These are phyloP conservation scores for Sugiyamaella castrensis DNA, from an alignment of 1,139 yeast species.

Conservation along the genomic window DNA sequence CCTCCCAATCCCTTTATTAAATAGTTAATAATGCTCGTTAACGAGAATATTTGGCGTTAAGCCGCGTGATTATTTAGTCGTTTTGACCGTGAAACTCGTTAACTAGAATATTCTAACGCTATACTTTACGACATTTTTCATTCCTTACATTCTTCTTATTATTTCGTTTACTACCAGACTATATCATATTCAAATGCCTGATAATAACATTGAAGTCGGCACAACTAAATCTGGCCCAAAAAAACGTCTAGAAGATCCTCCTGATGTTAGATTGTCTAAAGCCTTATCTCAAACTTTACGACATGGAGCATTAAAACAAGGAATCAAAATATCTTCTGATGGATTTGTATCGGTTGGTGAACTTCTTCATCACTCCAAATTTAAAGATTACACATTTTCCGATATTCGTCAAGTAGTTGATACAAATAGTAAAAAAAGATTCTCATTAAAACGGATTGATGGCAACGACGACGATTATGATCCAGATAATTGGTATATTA, in stretches of 20 bases:
- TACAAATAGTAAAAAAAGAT: constrained; percentile 68
- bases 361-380: constrained; percentile 54
- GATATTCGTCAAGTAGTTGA: constrained; percentile 63
- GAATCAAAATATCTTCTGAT: constrained; percentile 55
- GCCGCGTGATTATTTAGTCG: no score
- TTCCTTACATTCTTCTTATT: not conserved
- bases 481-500: constrained; percentile 43
- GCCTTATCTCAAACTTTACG: constrained; percentile 72
- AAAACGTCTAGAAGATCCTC: constrained; percentile 19
- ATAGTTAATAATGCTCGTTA: no score
- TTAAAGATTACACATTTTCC: constrained; percentile 54
- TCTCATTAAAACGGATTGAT: constrained; percentile 41
- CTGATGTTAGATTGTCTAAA: constrained; percentile 56
- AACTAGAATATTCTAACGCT: no score
- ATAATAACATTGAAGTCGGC: no score
- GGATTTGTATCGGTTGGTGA: constrained; percentile 63
- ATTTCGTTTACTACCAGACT: not conserved
- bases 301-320: constrained; percentile 78
- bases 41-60: no score
- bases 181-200: not conserved
- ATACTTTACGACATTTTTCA: no score
- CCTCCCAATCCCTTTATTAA: no score
- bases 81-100: no score
- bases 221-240: not conserved
- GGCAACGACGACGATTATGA: constrained; percentile 25